phyloP scores from a whole-genome alignment of 192 early-diverging fungal genomes.

The Coemansia javaensis region DNA sequence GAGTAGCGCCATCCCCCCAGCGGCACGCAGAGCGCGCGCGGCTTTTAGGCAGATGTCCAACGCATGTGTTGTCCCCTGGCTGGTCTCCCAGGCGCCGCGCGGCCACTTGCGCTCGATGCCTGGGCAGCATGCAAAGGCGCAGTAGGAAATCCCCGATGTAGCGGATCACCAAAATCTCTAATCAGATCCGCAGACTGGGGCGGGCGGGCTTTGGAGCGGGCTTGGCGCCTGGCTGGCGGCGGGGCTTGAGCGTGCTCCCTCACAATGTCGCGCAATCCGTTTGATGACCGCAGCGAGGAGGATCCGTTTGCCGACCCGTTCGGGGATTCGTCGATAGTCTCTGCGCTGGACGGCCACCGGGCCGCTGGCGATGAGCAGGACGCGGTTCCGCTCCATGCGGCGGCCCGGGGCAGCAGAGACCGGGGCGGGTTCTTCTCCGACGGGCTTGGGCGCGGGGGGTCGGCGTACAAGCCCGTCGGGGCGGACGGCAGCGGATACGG shows the following conservation, averaged over 20 bases:
- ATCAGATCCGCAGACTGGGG: too few relatives aligned
- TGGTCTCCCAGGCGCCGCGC: too few relatives aligned
- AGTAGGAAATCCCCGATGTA: too few relatives aligned
- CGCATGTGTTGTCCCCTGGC: too few relatives aligned
- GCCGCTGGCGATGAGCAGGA: slow-evolving; percentile 8
- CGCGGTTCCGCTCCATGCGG: slow-evolving; percentile 40
- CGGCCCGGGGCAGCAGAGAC: slow-evolving; percentile 30
- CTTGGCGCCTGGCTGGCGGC: not conserved
- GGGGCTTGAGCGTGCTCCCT: not conserved
- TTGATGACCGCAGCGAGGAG: slow-evolving; percentile 32
- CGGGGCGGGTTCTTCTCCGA: slow-evolving; percentile 30
- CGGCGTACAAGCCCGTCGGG: slow-evolving; percentile 34
- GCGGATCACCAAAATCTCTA: too few relatives aligned
- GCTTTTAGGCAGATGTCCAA: too few relatives aligned
- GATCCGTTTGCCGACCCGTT: slow-evolving; percentile 44
- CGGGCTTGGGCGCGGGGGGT: slow-evolving; percentile 15
- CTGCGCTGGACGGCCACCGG: too few relatives aligned
- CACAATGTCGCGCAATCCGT: slow-evolving; percentile 48
- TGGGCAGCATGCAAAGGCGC: too few relatives aligned
- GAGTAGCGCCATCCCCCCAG: too few relatives aligned
- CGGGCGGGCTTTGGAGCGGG: not conserved
- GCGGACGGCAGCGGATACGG: not conserved
- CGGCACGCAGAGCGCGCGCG: too few relatives aligned
- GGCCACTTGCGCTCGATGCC: too few relatives aligned
- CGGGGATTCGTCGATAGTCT: slow-evolving; percentile 17